Evolutionary conservation across 2,329 filamentous ascomycete species (phyloP), one percentile per base, ranked within the genome.

Genomic region (Emydomyces testavorans): DNA sequence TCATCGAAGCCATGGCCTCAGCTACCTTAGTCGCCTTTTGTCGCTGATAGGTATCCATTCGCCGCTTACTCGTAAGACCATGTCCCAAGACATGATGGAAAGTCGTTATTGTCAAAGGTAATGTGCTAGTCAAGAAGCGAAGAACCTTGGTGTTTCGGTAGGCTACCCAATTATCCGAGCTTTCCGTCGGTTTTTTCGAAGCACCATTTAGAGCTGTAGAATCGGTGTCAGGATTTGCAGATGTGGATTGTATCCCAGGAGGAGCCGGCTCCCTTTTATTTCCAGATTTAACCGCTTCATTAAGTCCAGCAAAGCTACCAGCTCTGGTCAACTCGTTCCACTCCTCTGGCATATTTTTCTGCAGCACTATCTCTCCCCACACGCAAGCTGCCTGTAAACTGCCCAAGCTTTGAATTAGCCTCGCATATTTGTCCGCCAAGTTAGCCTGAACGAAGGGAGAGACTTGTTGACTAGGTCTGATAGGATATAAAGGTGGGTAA

Each of bases 21-120:
- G 78, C 77, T 29, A 83, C 76, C 50, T 75, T 65, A 16, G 69
- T 70, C 26, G 77, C 76, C 62, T 79, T 80, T 58, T 82, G 78
- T 58, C 74, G 78, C 53, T 73, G 69, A 47, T 76, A 76, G 1
- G 69, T 58, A 56, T 95, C 88, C 23, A 78, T 74, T 52, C 79
- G 79, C 42, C 88, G 79, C 50, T 86, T 83, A 36, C 80, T 79
- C 3, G 94, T 73, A 18, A 96, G 71, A 13, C 83, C 78, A 63
- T 87, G 92, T 10, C 90, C 90, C 36, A 96, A 71, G 1, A 80
- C 82, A 59, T 94, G 86, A 60, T 94, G 83, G 56, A 96, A 84
- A 0, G 84, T 82, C 15, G 86, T 83, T n/a, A 89, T 83, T 2
- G 82, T 82, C 6, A 80, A 80, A 18, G 89, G 81, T 56, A 93